Evolutionary conservation across 164 flowering plant species (phyloP).

Genomic region (Platanus orientalis): DNA sequence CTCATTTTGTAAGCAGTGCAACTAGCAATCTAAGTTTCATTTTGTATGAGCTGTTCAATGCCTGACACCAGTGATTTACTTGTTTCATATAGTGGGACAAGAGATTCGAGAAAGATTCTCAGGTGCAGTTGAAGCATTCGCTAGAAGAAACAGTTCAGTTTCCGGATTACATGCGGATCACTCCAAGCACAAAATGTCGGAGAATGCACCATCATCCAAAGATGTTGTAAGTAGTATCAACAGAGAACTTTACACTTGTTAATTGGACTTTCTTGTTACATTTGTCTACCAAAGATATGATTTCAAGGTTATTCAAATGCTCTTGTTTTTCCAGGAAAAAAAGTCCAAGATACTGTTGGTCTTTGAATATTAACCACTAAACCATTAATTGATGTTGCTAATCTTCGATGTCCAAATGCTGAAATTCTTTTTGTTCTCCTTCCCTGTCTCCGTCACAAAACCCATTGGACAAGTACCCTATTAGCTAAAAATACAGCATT

Average conservation of each 20-base stretch:
- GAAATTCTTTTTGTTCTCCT: background rate
- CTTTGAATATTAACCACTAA: background rate
- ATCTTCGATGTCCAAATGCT: background rate
- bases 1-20: background rate
- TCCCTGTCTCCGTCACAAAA: no score
- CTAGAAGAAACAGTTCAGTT: slow-evolving; percentile 38
- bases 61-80: background rate
- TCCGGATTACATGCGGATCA: slow-evolving; percentile 37
- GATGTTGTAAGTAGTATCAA: slow-evolving; percentile 39
- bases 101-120: slow-evolving; percentile 47
- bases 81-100: slow-evolving; percentile 35
- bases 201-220: slow-evolving; percentile 39
- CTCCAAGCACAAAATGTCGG: slow-evolving; percentile 31
- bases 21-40: no score
- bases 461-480: no score
- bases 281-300: background rate
- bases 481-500: no score
- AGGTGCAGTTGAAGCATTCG: slow-evolving; percentile 50
- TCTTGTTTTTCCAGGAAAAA: background rate
- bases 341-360: no score
- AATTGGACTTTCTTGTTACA: no score
- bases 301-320: background rate
- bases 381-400: background rate
- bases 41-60: no score
- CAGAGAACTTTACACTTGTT: background rate